phyloP scores from a whole-genome alignment of 179 eudicot genomes.

The Silene vulgaris region DNA sequence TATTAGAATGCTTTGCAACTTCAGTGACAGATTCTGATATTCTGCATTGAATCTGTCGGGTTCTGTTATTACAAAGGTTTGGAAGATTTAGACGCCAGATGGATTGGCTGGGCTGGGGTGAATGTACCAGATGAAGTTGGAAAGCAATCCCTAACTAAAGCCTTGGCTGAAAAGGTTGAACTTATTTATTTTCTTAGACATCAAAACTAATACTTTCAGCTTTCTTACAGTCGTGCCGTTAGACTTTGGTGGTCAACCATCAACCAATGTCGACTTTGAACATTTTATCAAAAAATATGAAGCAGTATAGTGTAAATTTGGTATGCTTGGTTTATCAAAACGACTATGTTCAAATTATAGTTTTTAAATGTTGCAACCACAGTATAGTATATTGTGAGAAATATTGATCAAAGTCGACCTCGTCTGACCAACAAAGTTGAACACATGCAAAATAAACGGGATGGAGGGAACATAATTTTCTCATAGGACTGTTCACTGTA shows the following conservation, averaged over 20 bases:
- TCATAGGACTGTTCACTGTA: not conserved
- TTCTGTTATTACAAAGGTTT: slow-evolving; percentile 42
- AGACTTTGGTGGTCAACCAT: too few relatives aligned
- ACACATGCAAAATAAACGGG: too few relatives aligned
- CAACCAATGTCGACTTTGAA: too few relatives aligned
- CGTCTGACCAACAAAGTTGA: too few relatives aligned
- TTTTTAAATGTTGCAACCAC: too few relatives aligned
- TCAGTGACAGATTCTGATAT: not conserved
- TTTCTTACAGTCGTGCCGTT: not conserved
- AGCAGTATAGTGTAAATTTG: too few relatives aligned
- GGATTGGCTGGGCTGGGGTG: slow-evolving; percentile 96
- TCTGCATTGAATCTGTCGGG: not conserved
- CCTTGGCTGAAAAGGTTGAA: slow-evolving; percentile 59
- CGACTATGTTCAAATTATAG: too few relatives aligned
- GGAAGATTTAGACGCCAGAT: slow-evolving; percentile 60
- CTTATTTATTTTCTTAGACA: not conserved
- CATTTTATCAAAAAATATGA: too few relatives aligned
- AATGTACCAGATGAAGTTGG: slow-evolving; percentile 67
- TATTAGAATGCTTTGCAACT: not conserved
- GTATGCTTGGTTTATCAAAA: too few relatives aligned
- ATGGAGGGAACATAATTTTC: too few relatives aligned
- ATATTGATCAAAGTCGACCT: too few relatives aligned
- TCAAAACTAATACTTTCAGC: not conserved
- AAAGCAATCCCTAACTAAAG: slow-evolving; percentile 51
- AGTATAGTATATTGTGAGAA: too few relatives aligned